Percentiles rank a stretch among this genome's conserved stretches.
phyloP scores from a whole-genome alignment of 495 filamentous ascomycete genomes.

The Hypomontagnella submonticulosa region DNA sequence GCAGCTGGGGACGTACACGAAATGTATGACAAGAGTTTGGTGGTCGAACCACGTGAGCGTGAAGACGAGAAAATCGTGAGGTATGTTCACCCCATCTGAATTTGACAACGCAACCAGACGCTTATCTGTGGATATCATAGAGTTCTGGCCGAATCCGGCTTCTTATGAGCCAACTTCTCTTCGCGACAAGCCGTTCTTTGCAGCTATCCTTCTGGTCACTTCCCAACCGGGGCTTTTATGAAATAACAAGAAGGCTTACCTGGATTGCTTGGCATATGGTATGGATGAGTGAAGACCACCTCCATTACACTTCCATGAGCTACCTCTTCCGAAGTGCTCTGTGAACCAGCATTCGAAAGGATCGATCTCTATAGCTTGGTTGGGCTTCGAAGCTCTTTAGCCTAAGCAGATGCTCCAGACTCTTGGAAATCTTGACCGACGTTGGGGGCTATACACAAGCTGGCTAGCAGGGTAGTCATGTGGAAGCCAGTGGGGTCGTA shows the following conservation, averaged over 20 bases:
- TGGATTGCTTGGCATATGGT: slow-evolving; percentile 8
- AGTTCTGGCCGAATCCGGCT: slow-evolving; percentile 60
- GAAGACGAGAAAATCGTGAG: slow-evolving; percentile 86
- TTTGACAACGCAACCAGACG: not conserved
- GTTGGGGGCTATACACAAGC: slow-evolving; percentile 1
- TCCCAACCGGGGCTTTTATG: slow-evolving; percentile 3
- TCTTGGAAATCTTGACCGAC: slow-evolving; percentile 13
- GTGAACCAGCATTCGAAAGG: not conserved
- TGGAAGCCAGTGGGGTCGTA: not conserved
- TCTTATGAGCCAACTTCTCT: slow-evolving; percentile 50
- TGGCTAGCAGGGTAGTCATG: not conserved
- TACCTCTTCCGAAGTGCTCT: slow-evolving; percentile 1
- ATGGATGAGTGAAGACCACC: slow-evolving; percentile 8
- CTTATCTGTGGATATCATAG: slow-evolving; percentile 36
- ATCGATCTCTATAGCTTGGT: slow-evolving; percentile 3
- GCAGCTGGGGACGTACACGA: slow-evolving; percentile 94
- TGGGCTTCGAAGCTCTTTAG: not conserved
- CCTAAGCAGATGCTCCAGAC: slow-evolving; percentile 1
- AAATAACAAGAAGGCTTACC: slow-evolving; percentile 16
- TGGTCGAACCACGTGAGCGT: slow-evolving; percentile 91
- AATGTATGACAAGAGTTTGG: slow-evolving; percentile 96
- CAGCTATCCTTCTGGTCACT: slow-evolving; percentile 6
- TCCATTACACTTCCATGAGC: not conserved
- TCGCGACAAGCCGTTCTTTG: slow-evolving; percentile 5
- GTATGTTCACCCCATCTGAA: slow-evolving; percentile 51